A percentile compares a stretch with the other conserved stretches of the same genome.
Conservation (phyloP, 768 basidiomycete species). For the Fomitopsis serialis region DNA sequence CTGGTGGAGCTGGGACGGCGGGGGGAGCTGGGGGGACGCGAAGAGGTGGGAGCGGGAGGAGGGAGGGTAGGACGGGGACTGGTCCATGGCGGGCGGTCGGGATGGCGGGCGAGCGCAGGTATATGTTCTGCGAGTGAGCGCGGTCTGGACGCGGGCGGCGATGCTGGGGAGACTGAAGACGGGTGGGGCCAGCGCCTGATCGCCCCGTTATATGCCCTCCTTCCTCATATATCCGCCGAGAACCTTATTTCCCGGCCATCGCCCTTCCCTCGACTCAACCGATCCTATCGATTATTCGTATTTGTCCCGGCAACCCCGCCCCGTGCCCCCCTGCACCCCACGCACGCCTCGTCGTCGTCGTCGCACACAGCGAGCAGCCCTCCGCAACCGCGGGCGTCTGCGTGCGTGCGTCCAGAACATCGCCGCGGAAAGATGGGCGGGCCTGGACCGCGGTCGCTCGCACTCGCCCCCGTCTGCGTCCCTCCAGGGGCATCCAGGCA, state of each 20-base stretch:
- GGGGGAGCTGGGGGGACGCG: slow-evolving; percentile 38
- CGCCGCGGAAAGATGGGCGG: too few species aligned
- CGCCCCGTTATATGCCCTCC: background rate
- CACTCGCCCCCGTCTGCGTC: too few species aligned
- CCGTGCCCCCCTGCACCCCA: too few species aligned
- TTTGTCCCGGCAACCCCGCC: background rate
- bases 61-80: background rate
- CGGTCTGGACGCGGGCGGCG: background rate
- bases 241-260: slow-evolving; percentile 4
- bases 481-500: too few species aligned
- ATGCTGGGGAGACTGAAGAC: background rate
- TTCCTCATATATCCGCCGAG: slow-evolving; percentile 1
- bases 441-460: too few species aligned
- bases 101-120: background rate
- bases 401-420: too few species aligned
- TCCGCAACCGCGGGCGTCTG: too few species aligned
- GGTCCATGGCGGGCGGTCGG: background rate
- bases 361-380: too few species aligned
- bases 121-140: background rate
- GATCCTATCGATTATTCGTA: background rate
- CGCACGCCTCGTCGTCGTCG: too few species aligned
- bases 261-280: background rate
- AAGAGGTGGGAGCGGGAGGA: slow-evolving; percentile 26
- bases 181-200: background rate
- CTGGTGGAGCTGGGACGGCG: slow-evolving; percentile 35